Base-by-base conservation (phyloP, 345 rosid species). In the Citropsis articulata region DNA sequence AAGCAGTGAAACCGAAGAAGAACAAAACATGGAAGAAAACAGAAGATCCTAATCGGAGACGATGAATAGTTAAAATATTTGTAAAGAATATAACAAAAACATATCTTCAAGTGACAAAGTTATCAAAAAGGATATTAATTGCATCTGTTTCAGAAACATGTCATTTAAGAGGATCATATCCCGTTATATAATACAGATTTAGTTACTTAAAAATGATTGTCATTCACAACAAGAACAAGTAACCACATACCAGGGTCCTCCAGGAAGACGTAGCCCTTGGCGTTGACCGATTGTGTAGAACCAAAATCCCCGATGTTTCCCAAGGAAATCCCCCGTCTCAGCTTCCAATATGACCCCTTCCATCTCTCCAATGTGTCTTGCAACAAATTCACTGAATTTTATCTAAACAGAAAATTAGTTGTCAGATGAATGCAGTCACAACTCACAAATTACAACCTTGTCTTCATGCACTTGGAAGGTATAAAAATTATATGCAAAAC, bases 211-310 rank as follows among this genome's bases (percentile, higher is more conserved):
- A 73, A 40, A 18, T 38, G 16, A 24, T 59, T 25, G 50, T 3
- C 25, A 22, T 24, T 66, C 56, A 9, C 25, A 55, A 24, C 7
- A 33, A 53, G 24, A 50, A 53, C 33, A n/a, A 65, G 68, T 57
- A 36, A 66, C 72, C 81, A 64, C 75, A 78, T 93, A 95, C 99
- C 99, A 93, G 22, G 99, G 99, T n/a, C 99, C 99, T 72, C 97
- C 99, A 55, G 98, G 93, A 70, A 95, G 93, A 64, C 94, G 91
- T 67, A 95, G 86, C 27, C 99, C 99, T 81, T 93, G 99, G n/a
- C 97, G 94, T 83, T 95, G 98, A 86, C 98, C 99, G 74, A 88
- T 90, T 24, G 98, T 95, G 85, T 95, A 93, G 83, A 95, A 92
- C 99, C 99, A 95, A 86, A 92, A 95, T n/a, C 99, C 99, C 0